Evolutionary conservation across 148 eudicot genomes (phyloP), one percentile per base, ranked within the genome.

Genomic region (Rhododendron vialii): DNA sequence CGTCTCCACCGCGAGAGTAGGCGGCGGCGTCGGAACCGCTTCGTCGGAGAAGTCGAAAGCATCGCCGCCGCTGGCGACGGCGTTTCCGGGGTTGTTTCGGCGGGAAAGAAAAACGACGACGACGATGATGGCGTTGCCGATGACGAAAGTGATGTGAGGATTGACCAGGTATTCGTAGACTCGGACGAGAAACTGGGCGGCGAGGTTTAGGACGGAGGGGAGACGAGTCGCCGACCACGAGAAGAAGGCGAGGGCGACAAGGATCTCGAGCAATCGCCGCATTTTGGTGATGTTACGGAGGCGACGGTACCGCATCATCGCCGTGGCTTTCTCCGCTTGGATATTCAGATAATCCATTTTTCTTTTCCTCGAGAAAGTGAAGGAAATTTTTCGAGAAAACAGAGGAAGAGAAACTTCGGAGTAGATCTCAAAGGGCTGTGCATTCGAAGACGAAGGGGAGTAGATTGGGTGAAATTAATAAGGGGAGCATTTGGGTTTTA

Each of bases 111-210:
- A 82, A 81, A 89, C 84, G 26, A 94, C 84, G 41, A 88, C 82
- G 30, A 91, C 22, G 55, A 93, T 88, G 3, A 95, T 94, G 0
- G 85, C 89, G 88, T 95, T 94, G 4, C 94, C 94, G 84, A 95
- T 53, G 13, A 93, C 73, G 22, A 95, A 95, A 6, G 87, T 91
- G 22, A 94, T 87, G 83, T 84, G 93, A 61, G 92, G 92, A 85
- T 88, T 91, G 55, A 90, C 74, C 30, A 93, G 71, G 38, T 86
- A 83, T 0, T 73, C 5, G 13, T 85, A 88, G 12, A 92, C 5
- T n/a, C 87, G 88, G 0, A 86, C 81, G 18, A 91, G 13, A 47
- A 80, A 75, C 1, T 24, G 86, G 51, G 81, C 86, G 83, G 87
- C 78, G 51, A 87, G 28, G 14, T 81, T 76, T 1, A 92, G 20